Evolutionary conservation across 805 yeast species (phyloP).

Genomic region (Wickerhamomyces sydowiorum): DNA sequence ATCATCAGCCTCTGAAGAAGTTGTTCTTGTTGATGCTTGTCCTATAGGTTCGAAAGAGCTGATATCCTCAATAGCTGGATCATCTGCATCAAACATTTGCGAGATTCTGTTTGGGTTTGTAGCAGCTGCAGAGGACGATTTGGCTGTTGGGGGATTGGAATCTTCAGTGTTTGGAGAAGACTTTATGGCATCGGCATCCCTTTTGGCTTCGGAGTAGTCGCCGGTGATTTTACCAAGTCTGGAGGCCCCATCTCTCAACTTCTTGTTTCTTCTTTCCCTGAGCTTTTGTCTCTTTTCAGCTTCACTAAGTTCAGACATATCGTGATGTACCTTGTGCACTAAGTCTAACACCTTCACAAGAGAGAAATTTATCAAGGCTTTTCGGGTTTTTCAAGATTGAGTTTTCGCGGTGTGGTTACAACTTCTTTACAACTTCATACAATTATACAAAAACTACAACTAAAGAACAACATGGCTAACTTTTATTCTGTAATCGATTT

Average conservation of each 20-base stretch:
- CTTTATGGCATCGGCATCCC: neutral
- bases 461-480: too few species aligned
- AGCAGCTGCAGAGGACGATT: neutral
- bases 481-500: too few species aligned
- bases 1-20: constrained; percentile 9
- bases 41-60: constrained; percentile 1
- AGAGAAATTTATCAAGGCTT: too few species aligned
- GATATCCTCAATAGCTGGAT: constrained; percentile 14
- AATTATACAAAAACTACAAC: too few species aligned
- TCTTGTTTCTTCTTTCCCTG: constrained; percentile 23
- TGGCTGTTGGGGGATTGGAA: neutral
- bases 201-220: constrained; percentile 9
- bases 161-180: neutral
- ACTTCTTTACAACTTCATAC: too few species aligned
- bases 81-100: constrained; percentile 9
- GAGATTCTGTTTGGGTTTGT: constrained; percentile 13
- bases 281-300: constrained; percentile 21
- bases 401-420: too few species aligned
- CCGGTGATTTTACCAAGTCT: constrained; percentile 22
- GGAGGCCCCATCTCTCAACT: constrained; percentile 14
- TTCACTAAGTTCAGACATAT: too few species aligned
- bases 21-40: constrained; percentile 1
- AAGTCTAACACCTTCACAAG: too few species aligned
- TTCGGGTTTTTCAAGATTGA: too few species aligned
- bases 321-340: too few species aligned